Conservation (phyloP, 2,329 filamentous ascomycete species). For the Aspergillus aculeatus region DNA sequence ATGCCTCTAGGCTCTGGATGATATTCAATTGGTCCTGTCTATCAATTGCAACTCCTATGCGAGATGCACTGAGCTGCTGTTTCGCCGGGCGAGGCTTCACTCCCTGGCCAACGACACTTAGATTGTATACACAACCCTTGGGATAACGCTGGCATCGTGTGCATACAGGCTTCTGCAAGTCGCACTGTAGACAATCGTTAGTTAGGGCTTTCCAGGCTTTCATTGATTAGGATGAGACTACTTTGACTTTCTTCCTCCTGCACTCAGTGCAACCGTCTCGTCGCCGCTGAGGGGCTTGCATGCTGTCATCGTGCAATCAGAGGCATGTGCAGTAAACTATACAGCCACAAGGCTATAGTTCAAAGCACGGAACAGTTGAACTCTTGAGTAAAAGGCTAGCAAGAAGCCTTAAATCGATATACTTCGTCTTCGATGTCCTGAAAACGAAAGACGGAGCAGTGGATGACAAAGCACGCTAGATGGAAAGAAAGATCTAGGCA, state of each 20-base stretch:
- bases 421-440: not conserved
- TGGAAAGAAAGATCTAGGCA: not conserved
- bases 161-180: slow-evolving; percentile 26
- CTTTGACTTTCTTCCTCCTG: slow-evolving; percentile 31
- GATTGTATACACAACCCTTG: slow-evolving; percentile 24
- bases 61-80: not conserved
- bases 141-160: slow-evolving; percentile 28
- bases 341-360: not conserved
- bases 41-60: not conserved
- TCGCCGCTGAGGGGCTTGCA: slow-evolving; percentile 21
- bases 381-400: not conserved
- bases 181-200: slow-evolving; percentile 20
- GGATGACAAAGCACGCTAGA: not conserved
- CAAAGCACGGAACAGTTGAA: not conserved
- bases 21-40: not conserved
- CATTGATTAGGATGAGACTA: not conserved
- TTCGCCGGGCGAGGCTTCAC: not conserved
- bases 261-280: slow-evolving; percentile 32
- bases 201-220: not conserved
- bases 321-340: not conserved
- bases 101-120: slow-evolving; percentile 21
- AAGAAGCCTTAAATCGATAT: not conserved
- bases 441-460: not conserved
- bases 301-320: not conserved
- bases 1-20: not conserved